Conservation (phyloP, 2,329 filamentous ascomycete genomes). For the Stenocarpella maydis region DNA sequence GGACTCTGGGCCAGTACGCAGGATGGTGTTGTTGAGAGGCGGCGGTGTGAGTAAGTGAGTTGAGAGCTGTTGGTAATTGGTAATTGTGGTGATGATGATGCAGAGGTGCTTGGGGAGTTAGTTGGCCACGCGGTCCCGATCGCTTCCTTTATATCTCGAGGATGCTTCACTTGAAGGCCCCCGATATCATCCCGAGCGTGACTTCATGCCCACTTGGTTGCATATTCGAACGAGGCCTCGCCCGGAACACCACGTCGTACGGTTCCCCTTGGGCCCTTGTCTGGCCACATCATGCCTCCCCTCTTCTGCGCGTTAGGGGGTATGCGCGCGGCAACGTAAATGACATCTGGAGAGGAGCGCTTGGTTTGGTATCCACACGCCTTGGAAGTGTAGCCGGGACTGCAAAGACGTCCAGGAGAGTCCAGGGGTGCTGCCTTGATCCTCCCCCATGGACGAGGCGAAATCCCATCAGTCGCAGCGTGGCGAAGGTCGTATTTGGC, state of each 20-base stretch:
- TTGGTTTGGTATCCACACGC: constrained; percentile 12
- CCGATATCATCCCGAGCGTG: constrained; percentile 17
- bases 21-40: background rate
- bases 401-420: background rate
- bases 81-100: background rate
- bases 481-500: constrained; percentile 4
- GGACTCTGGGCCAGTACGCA: background rate
- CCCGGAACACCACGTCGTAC: constrained; percentile 22
- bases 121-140: constrained; percentile 5
- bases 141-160: constrained; percentile 22
- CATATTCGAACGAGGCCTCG: constrained; percentile 16
- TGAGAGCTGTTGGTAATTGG: constrained; percentile 2
- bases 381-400: constrained; percentile 2
- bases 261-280: constrained; percentile 17
- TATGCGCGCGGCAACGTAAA: constrained; percentile 26
- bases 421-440: constrained; percentile 23
- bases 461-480: background rate
- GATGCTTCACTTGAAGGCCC: constrained; percentile 21
- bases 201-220: constrained; percentile 21
- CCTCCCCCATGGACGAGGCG: background rate
- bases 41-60: constrained; percentile 10
- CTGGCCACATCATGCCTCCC: constrained; percentile 23
- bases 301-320: constrained; percentile 23
- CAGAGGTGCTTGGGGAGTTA: constrained; percentile 9
- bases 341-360: constrained; percentile 26